Conservation (phyloP, 495 filamentous ascomycete genomes). For the Tuber brumale region DNA sequence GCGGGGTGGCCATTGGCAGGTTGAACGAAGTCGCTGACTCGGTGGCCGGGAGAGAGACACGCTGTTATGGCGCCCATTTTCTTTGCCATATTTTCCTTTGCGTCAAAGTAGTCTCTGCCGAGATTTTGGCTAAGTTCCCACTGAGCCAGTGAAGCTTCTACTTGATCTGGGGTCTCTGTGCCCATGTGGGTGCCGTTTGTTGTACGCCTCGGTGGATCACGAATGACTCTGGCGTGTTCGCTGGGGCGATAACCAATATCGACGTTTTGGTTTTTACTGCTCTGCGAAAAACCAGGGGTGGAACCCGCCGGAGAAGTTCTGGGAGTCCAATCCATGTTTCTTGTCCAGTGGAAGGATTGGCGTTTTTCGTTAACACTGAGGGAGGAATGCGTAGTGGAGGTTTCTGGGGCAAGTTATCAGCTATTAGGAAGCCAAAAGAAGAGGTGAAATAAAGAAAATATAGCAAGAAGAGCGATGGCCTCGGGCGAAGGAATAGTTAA, state of each 20-base stretch:
- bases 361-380: neutral
- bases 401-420: neutral
- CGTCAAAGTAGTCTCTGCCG: neutral
- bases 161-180: neutral
- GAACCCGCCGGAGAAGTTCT: neutral
- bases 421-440: neutral
- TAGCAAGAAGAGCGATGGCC: neutral
- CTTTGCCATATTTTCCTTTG: neutral
- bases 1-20: neutral
- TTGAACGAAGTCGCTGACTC: neutral
- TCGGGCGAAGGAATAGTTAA: neutral
- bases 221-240: neutral
- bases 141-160: neutral
- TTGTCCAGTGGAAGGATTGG: neutral
- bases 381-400: neutral
- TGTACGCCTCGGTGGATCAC: neutral
- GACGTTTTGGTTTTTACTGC: neutral
- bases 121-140: neutral
- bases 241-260: neutral
- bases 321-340: neutral
- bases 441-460: neutral
- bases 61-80: neutral
- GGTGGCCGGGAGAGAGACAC: neutral
- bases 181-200: neutral
- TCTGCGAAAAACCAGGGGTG: neutral